Evolutionary conservation across 2,329 filamentous ascomycete genomes (phyloP).

Genomic region (Tolypocladium pustulatum): DNA sequence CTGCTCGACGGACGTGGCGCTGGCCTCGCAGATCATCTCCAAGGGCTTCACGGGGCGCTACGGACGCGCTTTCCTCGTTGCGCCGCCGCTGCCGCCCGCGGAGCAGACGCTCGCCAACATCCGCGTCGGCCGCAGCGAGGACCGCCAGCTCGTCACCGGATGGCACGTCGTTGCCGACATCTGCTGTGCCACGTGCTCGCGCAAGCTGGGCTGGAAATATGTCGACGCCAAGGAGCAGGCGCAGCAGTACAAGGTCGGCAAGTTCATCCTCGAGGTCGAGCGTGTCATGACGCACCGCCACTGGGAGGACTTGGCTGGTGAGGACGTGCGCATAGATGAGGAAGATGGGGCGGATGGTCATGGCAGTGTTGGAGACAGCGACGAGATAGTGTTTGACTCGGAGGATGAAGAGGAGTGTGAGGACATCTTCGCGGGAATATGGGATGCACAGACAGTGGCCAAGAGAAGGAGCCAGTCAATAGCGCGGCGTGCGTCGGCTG

Average conservation of each 20-base stretch:
- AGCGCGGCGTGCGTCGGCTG: constrained; percentile 8
- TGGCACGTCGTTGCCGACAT: constrained; percentile 56
- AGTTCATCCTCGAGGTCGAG: constrained; percentile 56
- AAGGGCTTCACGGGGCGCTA: constrained; percentile 58
- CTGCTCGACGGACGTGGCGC: constrained; percentile 52
- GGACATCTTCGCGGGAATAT: constrained; percentile 51
- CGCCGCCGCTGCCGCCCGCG: constrained; percentile 21
- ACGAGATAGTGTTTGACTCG: constrained; percentile 46
- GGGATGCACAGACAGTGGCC: constrained; percentile 44
- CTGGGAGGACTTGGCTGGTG: constrained; percentile 33
- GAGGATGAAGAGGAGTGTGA: constrained; percentile 58
- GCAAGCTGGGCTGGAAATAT: constrained; percentile 58
- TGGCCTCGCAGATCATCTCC: constrained; percentile 49
- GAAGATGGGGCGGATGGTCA: constrained; percentile 4
- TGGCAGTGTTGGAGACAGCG: constrained; percentile 3
- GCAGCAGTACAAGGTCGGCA: constrained; percentile 59
- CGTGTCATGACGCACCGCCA: constrained; percentile 39
- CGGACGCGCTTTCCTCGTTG: constrained; percentile 52
- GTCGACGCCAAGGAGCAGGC: constrained; percentile 47
- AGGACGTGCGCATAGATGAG: constrained; percentile 3
- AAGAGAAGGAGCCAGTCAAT: constrained; percentile 31
- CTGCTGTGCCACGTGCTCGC: constrained; percentile 42
- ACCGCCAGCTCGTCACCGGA: constrained; percentile 50
- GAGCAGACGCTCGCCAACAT: constrained; percentile 39
- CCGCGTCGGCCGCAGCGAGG: constrained; percentile 41